phyloP scores from a whole-genome alignment of 1,284 basidiomycete genomes.

The Tilletiaria anomala region DNA sequence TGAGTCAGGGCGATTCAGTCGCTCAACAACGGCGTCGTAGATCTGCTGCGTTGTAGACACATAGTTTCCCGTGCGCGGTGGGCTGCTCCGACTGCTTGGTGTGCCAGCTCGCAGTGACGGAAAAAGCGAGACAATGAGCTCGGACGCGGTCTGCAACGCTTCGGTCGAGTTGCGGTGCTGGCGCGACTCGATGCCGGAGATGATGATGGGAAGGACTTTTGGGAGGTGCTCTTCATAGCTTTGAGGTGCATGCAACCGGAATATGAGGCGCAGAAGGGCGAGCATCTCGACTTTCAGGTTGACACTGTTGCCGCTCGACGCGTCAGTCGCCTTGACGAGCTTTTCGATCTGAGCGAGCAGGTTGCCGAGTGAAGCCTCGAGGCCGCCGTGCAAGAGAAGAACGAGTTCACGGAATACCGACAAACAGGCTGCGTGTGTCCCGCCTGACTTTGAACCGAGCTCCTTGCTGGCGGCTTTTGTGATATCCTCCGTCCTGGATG shows the following conservation, averaged over 20 bases:
- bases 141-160: conserved; percentile 51
- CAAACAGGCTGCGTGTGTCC: conserved; percentile 72
- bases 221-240: conserved; percentile 53
- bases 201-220: conserved; percentile 56
- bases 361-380: conserved; percentile 55
- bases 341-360: conserved; percentile 41
- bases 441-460: conserved; percentile 67
- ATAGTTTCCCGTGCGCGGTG: conserved; percentile 1
- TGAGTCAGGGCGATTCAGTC: conserved; percentile 64
- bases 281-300: conserved; percentile 50
- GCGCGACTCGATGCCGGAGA: conserved; percentile 52
- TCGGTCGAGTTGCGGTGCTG: conserved; percentile 38
- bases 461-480: conserved; percentile 76
- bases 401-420: conserved; percentile 61
- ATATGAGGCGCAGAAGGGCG: conserved; percentile 69
- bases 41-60: conserved; percentile 36
- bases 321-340: conserved; percentile 37
- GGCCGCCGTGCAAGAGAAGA: conserved; percentile 64
- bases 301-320: conserved; percentile 31
- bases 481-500: conserved; percentile 37
- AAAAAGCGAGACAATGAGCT: conserved; percentile 42
- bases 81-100: not conserved
- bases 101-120: conserved; percentile 23
- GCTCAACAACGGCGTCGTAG: conserved; percentile 57
- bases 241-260: conserved; percentile 60